Base-by-base conservation (phyloP, 78 protist genomes). In the Goniomonas avonlea region DNA sequence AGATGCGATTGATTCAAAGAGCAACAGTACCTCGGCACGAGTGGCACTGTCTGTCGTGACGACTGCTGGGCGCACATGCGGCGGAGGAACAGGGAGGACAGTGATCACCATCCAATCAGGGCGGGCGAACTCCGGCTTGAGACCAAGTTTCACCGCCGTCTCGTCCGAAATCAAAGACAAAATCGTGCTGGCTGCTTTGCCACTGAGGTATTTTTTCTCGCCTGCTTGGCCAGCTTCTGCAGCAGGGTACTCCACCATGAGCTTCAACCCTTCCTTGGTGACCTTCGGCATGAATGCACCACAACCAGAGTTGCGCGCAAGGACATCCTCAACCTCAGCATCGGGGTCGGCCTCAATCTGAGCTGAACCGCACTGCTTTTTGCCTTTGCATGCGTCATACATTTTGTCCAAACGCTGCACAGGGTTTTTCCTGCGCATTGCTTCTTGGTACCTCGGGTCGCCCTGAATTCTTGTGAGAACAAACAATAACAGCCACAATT, bases 1-100 rank as follows among this genome's bases (percentile, higher is more conserved):
- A 11, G 13, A 11, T 11, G 11, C 8, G 45, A 34, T 31, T 15
- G 11, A 8, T 34, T 60, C 31, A 60, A 60, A 7, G 13, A 34
- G 68, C 23, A 34, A 60, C 31, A 88, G 69, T 73, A 88, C 92
- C 65, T 88, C 95, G 2, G 78, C 80, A 31, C 88, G 56, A 29
- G 40, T 7, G 3, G 39, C 77, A 8, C 43, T 17, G 60, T 70
- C 60, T 0, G 60, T 47, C 41, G 35, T 47, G 77, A 70, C 32
- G n/a, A n/a, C n/a, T 21, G 60, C 77, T 0, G 77, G 77, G 13
- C 77, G 77, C 37, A 70, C 77, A 85, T 23, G 88, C 27, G 98
- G 97, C 27, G 99, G 99, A 20, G 98, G 94, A 23, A 98, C 96
- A 8, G 99, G 99, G 23, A 98, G 43, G 25, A 82, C 89, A 0